Percentiles rank a stretch among this genome's conserved stretches.
These are phyloP conservation scores for Hymenoscyphus fructigenus DNA, from an alignment of 2,329 filamentous ascomycete species.

Conservation along the genomic window DNA sequence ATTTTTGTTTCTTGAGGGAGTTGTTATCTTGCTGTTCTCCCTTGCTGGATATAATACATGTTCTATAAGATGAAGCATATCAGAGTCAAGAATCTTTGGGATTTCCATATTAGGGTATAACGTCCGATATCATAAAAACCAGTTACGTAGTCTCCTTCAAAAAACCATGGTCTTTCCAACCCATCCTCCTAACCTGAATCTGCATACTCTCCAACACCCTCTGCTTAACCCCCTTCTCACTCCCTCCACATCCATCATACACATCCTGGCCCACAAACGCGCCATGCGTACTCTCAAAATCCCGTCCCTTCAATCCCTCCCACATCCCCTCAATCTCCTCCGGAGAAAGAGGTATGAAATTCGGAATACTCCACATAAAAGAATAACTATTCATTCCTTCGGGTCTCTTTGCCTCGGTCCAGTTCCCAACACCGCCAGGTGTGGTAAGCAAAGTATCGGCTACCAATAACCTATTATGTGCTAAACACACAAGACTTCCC, in stretches of 20 bases:
- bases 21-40: neutral
- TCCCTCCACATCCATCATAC: slow-evolving; percentile 41
- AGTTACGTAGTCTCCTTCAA: slow-evolving; percentile 23
- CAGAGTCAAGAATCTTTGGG: neutral
- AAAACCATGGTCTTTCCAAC: slow-evolving; percentile 29
- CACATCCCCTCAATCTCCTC: slow-evolving; percentile 67
- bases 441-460: slow-evolving; percentile 77
- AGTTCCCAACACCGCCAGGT: slow-evolving; percentile 54
- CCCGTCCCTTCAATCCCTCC: slow-evolving; percentile 58
- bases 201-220: slow-evolving; percentile 75
- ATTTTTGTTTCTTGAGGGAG: neutral
- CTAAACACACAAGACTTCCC: slow-evolving; percentile 67
- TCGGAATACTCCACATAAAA: slow-evolving; percentile 78
- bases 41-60: neutral
- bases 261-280: slow-evolving; percentile 66
- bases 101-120: neutral
- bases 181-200: slow-evolving; percentile 56
- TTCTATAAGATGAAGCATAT: neutral
- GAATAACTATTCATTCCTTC: slow-evolving; percentile 54
- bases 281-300: slow-evolving; percentile 67
- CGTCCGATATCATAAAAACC: neutral
- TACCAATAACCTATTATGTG: slow-evolving; percentile 62
- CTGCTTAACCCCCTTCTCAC: slow-evolving; percentile 49
- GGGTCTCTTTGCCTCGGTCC: slow-evolving; percentile 47
- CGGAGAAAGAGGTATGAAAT: slow-evolving; percentile 69